Percentiles rank a stretch among this genome's conserved stretches.
These are phyloP conservation scores for Starmera caribaea DNA, from an alignment of 805 yeast genomes.

Conservation along the genomic window DNA sequence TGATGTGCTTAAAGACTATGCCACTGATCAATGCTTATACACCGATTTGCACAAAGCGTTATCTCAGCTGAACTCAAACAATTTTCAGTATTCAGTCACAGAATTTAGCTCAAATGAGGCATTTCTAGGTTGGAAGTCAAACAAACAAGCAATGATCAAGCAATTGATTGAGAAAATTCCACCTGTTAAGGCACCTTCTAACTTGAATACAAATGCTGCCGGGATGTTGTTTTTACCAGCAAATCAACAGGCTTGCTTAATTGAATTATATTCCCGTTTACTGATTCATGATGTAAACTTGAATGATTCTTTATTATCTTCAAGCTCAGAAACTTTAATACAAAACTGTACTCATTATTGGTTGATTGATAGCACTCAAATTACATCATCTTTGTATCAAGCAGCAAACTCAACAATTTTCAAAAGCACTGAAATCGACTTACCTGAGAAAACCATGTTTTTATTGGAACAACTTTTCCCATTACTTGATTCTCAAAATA, in stretches of 20 bases:
- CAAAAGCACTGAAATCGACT: constrained; percentile 11
- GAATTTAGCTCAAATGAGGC: constrained; percentile 26
- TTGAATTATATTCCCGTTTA: constrained; percentile 31
- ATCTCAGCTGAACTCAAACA: constrained; percentile 13
- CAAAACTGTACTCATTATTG: constrained; percentile 41
- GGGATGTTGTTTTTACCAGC: constrained; percentile 26
- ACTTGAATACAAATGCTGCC: neutral
- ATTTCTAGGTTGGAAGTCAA: constrained; percentile 33
- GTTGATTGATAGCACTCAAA: constrained; percentile 44
- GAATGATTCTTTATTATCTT: constrained; percentile 23
- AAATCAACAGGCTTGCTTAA: constrained; percentile 30
- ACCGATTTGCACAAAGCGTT: constrained; percentile 18
- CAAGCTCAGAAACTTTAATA: constrained; percentile 33
- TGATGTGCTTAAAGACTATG: constrained; percentile 26
- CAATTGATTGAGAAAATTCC: constrained; percentile 17
- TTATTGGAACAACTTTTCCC: constrained; percentile 23
- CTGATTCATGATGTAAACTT: constrained; percentile 26
- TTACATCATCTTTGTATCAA: constrained; percentile 39
- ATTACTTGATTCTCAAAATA: constrained; percentile 15
- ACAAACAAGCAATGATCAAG: constrained; percentile 24
- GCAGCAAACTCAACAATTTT: constrained; percentile 33
- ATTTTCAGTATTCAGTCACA: constrained; percentile 19
- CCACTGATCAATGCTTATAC: constrained; percentile 25
- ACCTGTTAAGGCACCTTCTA: neutral
- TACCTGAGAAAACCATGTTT: constrained; percentile 18